A percentile compares a stretch with the other conserved stretches of the same genome.
Evolutionary conservation across 1,284 basidiomycete genomes (phyloP).

Genomic region (Pascua sp.): DNA sequence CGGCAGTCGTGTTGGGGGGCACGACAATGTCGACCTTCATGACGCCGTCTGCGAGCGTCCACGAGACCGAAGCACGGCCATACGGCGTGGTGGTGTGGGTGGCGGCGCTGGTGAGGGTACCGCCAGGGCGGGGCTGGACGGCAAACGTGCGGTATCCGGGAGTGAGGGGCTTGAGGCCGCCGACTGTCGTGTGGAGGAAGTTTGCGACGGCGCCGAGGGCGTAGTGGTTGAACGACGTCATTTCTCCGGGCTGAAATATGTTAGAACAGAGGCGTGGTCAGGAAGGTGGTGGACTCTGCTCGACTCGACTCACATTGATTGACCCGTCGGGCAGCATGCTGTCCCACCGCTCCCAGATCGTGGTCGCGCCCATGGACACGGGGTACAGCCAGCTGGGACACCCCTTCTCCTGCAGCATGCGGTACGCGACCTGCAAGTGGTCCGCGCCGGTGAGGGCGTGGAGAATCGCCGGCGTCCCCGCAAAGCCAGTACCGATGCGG

Average conservation of each 20-base stretch:
- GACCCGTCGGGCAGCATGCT: conserved; percentile 32
- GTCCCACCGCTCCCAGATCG: conserved; percentile 46
- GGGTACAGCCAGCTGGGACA: conserved; percentile 40
- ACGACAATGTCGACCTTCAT: conserved; percentile 24
- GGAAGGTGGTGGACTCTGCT: too few species aligned
- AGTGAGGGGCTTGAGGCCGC: conserved; percentile 28
- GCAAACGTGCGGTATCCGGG: conserved; percentile 33
- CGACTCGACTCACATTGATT: conserved; percentile 20
- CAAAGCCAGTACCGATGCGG: conserved; percentile 40
- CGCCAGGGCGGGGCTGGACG: conserved; percentile 38
- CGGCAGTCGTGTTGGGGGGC: conserved; percentile 30
- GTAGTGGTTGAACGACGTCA: conserved; percentile 49
- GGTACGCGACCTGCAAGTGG: conserved; percentile 31
- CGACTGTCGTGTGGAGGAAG: conserved; percentile 38
- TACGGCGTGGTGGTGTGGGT: conserved; percentile 21
- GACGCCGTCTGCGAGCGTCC: conserved; percentile 23
- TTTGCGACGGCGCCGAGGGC: conserved; percentile 40
- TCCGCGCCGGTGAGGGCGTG: conserved; percentile 26
- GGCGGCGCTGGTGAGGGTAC: conserved; percentile 32
- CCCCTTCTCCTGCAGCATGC: conserved; percentile 44
- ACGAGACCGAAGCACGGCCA: conserved; percentile 19
- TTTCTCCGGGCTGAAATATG: conserved; percentile 22
- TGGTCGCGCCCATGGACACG: conserved; percentile 43
- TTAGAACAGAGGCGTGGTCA: too few species aligned
- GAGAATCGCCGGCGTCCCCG: conserved; percentile 40